A percentile compares a stretch with the other conserved stretches of the same genome.
These are phyloP conservation scores for Penicillium sp. DNA, from an alignment of 2,329 filamentous ascomycete species.

Conservation along the genomic window DNA sequence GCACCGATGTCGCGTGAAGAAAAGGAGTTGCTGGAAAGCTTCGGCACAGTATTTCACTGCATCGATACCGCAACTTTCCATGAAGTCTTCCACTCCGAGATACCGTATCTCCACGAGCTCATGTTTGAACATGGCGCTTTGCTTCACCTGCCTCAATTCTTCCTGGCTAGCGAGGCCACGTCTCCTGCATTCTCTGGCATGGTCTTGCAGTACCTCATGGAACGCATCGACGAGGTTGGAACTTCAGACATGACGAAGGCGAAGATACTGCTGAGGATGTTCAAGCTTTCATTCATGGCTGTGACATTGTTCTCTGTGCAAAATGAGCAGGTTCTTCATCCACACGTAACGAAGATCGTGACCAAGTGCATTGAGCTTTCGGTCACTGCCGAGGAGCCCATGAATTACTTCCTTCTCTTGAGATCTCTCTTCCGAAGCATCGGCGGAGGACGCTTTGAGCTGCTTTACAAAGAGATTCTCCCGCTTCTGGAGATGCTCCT, in stretches of 20 bases:
- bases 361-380: constrained; percentile 96
- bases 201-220: constrained; percentile 96
- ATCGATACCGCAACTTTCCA: constrained; percentile 98
- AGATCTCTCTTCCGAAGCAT: constrained; percentile 94
- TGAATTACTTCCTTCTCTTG: constrained; percentile 96
- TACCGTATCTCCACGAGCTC: constrained; percentile 93
- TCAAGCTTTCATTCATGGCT: constrained; percentile 99
- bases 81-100: constrained; percentile 96
- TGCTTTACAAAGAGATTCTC: constrained; percentile 96
- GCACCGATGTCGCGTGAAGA: constrained; percentile 92
- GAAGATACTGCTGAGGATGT: constrained; percentile 85
- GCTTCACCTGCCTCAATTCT: constrained; percentile 94
- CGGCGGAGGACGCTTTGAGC: constrained; percentile 93
- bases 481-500: constrained; percentile 95
- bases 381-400: constrained; percentile 91
- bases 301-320: constrained; percentile 92
- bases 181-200: constrained; percentile 97
- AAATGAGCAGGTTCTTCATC: constrained; percentile 91
- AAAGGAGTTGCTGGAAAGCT: constrained; percentile 94
- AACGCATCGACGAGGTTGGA: constrained; percentile 89
- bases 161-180: constrained; percentile 96
- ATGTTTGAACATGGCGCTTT: constrained; percentile 95
- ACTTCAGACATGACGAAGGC: constrained; percentile 88
- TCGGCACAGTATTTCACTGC: constrained; percentile 96
- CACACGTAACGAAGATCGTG: constrained; percentile 95